phyloP scores from a whole-genome alignment of 495 filamentous ascomycete species.

The Chlorociboria aeruginascens region DNA sequence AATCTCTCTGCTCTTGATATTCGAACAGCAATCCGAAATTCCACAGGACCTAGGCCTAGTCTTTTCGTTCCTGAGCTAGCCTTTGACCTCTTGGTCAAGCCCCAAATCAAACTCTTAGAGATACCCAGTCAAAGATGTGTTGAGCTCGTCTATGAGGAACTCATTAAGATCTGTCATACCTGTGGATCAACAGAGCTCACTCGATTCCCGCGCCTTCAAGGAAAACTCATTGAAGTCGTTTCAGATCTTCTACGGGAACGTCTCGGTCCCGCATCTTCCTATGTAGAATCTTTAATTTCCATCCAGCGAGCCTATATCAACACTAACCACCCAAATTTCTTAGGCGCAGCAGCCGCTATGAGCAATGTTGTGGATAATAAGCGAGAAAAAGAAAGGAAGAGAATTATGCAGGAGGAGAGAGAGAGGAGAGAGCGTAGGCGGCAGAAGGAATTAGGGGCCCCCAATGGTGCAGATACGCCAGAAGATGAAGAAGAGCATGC shows the following conservation, averaged over 20 bases:
- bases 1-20: slow-evolving; percentile 97
- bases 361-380: slow-evolving; percentile 86
- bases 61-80: slow-evolving; percentile 95
- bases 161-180: slow-evolving; percentile 99
- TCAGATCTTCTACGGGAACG: slow-evolving; percentile 91
- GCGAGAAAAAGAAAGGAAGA: slow-evolving; percentile 84
- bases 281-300: slow-evolving; percentile 91
- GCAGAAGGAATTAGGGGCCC: slow-evolving; percentile 60
- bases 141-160: slow-evolving; percentile 94
- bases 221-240: slow-evolving; percentile 95
- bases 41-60: slow-evolving; percentile 88
- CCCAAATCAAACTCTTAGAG: slow-evolving; percentile 94
- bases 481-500: slow-evolving; percentile 62
- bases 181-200: slow-evolving; percentile 91
- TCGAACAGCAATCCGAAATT: slow-evolving; percentile 95
- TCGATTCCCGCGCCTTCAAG: slow-evolving; percentile 86
- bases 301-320: slow-evolving; percentile 99
- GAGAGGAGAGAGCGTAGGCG: slow-evolving; percentile 72
- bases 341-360: slow-evolving; percentile 97
- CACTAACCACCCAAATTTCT: slow-evolving; percentile 98
- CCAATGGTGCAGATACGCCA: slow-evolving; percentile 59
- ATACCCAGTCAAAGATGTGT: slow-evolving; percentile 94
- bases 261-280: slow-evolving; percentile 73
- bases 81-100: slow-evolving; percentile 95
- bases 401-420: slow-evolving; percentile 65